A percentile compares a stretch with the other conserved stretches of the same genome.
Conservation (phyloP, 306 rosid genomes). For the Fragaria vesca region DNA sequence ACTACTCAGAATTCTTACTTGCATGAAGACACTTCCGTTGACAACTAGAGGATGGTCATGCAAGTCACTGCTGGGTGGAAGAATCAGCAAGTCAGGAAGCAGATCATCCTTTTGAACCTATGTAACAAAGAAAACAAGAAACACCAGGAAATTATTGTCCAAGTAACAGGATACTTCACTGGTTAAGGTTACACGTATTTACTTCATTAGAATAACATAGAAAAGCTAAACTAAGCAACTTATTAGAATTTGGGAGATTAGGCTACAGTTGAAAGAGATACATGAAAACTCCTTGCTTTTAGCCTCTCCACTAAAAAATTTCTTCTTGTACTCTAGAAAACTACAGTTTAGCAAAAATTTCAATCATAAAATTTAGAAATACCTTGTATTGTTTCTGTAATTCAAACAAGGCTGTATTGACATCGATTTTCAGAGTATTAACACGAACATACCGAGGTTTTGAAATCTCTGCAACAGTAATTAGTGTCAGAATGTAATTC, state of each 20-base stretch:
- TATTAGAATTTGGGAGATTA: neutral
- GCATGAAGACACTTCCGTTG: slow-evolving; percentile 84
- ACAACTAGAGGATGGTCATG: slow-evolving; percentile 75
- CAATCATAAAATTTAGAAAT: slow-evolving; percentile 9
- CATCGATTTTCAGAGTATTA: slow-evolving; percentile 77
- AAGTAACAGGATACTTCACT: neutral
- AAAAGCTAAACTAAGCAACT: neutral
- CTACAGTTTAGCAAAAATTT: neutral
- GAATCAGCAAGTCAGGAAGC: slow-evolving; percentile 75
- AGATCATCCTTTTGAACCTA: slow-evolving; percentile 77
- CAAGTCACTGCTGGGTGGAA: slow-evolving; percentile 82
- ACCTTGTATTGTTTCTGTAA: slow-evolving; percentile 57
- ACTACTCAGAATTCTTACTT: slow-evolving; percentile 46
- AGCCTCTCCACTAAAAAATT: neutral
- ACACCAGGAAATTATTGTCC: neutral
- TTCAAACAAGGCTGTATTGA: slow-evolving; percentile 58
- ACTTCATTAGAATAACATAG: neutral
- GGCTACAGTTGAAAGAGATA: neutral
- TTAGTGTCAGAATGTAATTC: neutral
- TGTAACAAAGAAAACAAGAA: slow-evolving; percentile 12
- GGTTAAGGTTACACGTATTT: neutral
- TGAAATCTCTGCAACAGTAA: slow-evolving; percentile 57
- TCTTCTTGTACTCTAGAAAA: neutral
- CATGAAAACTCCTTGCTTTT: neutral
- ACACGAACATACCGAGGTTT: slow-evolving; percentile 85